phyloP scores from a whole-genome alignment of 805 yeast genomes.

The Candida xyloterini region DNA sequence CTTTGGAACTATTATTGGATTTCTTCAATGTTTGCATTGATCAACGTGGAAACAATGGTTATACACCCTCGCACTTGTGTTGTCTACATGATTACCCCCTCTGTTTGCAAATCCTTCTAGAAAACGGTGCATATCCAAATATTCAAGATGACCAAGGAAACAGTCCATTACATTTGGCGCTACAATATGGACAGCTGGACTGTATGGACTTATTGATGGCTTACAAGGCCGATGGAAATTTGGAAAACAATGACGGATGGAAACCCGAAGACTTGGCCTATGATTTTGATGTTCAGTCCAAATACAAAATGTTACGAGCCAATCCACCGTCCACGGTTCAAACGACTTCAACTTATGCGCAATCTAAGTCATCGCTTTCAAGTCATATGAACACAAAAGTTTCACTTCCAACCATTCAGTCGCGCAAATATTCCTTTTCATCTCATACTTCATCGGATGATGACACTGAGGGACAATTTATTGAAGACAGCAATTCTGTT shows the following conservation, averaged over 20 bases:
- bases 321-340: constrained; percentile 24
- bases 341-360: background rate
- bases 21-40: constrained; percentile 53
- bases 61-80: constrained; percentile 70
- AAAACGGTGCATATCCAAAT: constrained; percentile 75
- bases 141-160: constrained; percentile 71
- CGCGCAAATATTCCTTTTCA: constrained; percentile 19
- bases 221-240: constrained; percentile 46
- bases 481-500: constrained; percentile 15
- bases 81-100: constrained; percentile 57
- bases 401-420: constrained; percentile 17
- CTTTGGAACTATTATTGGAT: constrained; percentile 69
- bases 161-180: constrained; percentile 81
- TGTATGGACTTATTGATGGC: constrained; percentile 53
- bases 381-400: constrained; percentile 8
- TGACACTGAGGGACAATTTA: constrained; percentile 9
- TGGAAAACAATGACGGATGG: constrained; percentile 60
- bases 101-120: constrained; percentile 61
- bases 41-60: constrained; percentile 43
- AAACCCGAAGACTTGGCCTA: constrained; percentile 58
- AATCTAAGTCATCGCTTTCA: constrained; percentile 1
- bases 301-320: constrained; percentile 34
- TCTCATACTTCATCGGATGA: constrained; percentile 14
- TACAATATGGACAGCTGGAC: constrained; percentile 61
- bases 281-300: constrained; percentile 47